Evolutionary conservation across 73 alveolate genomes (phyloP).

Genomic region (Durusdinium trenchii): DNA sequence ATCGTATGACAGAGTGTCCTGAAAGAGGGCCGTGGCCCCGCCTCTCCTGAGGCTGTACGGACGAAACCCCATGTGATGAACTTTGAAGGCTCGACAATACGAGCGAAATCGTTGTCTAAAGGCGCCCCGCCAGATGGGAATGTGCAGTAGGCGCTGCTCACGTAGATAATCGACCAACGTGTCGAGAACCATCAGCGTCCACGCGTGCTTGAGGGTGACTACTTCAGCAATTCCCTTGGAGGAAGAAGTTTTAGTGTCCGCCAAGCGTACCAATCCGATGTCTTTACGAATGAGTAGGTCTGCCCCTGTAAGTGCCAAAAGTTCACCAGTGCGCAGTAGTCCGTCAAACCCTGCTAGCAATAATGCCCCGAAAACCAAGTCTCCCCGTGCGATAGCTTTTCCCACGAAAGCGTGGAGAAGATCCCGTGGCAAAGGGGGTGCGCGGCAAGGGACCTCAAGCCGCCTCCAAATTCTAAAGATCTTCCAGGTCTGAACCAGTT

Average conservation of each 20-base stretch:
- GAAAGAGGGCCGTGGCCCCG: background rate
- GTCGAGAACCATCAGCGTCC: background rate
- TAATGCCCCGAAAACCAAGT: background rate
- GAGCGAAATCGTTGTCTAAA: background rate
- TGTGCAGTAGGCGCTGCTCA: no score
- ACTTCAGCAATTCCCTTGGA: background rate
- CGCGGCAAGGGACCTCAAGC: background rate
- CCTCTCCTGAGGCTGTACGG: background rate
- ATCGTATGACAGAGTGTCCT: background rate
- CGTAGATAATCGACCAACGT: background rate
- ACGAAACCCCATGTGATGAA: background rate
- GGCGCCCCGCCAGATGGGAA: background rate
- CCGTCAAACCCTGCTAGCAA: background rate
- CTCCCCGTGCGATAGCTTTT: background rate
- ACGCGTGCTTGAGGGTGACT: background rate
- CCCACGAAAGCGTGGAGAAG: background rate
- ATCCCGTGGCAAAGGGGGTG: constrained; percentile 12
- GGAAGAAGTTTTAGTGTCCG: background rate
- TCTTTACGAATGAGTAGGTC: background rate
- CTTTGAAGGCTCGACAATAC: background rate
- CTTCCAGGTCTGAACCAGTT: background rate
- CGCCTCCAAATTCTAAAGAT: constrained; percentile 30
- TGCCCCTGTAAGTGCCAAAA: background rate
- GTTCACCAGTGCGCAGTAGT: constrained; percentile 20
- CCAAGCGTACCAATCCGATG: background rate